Percentiles rank a stretch among this genome's conserved stretches.
Evolutionary conservation across 257 asterid genomes (phyloP).

Genomic region (Craterostigma plantagineum): DNA sequence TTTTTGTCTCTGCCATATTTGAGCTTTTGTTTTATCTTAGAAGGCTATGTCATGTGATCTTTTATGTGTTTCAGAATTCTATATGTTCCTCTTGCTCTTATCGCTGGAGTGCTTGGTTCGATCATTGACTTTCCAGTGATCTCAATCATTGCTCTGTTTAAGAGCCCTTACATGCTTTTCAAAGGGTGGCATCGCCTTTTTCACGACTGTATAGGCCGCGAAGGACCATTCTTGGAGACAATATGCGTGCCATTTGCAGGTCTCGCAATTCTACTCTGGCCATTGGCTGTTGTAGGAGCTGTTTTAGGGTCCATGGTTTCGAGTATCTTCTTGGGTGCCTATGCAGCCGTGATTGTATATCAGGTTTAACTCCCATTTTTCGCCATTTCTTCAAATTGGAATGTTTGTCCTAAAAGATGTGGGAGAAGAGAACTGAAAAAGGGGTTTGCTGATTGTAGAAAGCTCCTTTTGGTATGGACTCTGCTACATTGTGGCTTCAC

Average conservation of each 20-base stretch:
- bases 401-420: too few relatives aligned
- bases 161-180: slow-evolving; percentile 74
- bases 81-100: slow-evolving; percentile 44
- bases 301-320: slow-evolving; percentile 58
- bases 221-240: slow-evolving; percentile 93
- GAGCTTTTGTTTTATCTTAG: neutral
- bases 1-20: neutral
- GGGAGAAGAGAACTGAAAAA: too few relatives aligned
- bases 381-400: neutral
- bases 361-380: slow-evolving; percentile 48
- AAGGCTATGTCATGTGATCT: slow-evolving; percentile 3
- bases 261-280: slow-evolving; percentile 91
- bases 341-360: slow-evolving; percentile 76
- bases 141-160: slow-evolving; percentile 39
- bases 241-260: slow-evolving; percentile 95
- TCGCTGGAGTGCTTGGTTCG: slow-evolving; percentile 52
- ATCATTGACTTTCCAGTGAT: slow-evolving; percentile 45
- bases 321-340: slow-evolving; percentile 71
- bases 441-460: too few relatives aligned
- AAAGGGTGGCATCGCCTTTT: slow-evolving; percentile 88
- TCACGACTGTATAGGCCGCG: slow-evolving; percentile 92
- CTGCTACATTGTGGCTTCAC: slow-evolving; percentile 62
- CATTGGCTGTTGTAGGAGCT: slow-evolving; percentile 82
- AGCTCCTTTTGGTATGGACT: slow-evolving; percentile 79
- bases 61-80: slow-evolving; percentile 40